phyloP scores from a whole-genome alignment of 2,329 filamentous ascomycete genomes.

The Cercospora berteroae region DNA sequence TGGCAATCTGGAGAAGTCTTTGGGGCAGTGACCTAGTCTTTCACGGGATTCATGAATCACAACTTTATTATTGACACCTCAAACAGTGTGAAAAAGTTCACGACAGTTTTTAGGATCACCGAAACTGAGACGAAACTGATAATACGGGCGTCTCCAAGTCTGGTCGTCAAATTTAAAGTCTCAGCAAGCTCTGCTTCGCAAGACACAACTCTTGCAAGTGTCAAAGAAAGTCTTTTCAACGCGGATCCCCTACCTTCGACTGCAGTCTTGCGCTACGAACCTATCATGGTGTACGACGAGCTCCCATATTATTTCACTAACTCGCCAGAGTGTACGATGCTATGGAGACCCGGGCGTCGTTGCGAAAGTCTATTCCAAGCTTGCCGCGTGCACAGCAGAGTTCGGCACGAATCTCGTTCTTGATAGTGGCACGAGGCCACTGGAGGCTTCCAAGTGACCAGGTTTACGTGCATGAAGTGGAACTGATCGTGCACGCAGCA shows the following conservation, averaged over 20 bases:
- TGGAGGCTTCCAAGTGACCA: neutral
- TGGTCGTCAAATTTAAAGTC: neutral
- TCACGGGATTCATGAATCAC: neutral
- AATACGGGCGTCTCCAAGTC: neutral
- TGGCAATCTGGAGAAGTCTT: constrained; percentile 32
- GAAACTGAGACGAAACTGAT: neutral
- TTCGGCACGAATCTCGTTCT: neutral
- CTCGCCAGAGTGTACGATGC: neutral
- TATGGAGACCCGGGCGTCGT: neutral
- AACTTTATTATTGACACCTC: neutral
- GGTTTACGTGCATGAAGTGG: neutral
- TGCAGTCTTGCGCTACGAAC: neutral
- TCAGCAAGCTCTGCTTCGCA: neutral
- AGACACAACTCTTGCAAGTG: neutral
- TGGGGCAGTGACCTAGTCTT: neutral
- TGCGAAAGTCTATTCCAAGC: neutral
- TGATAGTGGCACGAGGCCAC: neutral
- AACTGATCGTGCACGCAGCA: neutral
- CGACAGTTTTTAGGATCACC: neutral
- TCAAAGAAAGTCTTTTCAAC: neutral
- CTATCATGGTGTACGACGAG: neutral
- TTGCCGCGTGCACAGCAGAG: neutral
- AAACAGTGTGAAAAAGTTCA: neutral
- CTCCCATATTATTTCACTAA: neutral
- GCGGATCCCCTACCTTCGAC: neutral